Base-by-base conservation (phyloP, 805 yeast species). In the Priceomyces medius region DNA sequence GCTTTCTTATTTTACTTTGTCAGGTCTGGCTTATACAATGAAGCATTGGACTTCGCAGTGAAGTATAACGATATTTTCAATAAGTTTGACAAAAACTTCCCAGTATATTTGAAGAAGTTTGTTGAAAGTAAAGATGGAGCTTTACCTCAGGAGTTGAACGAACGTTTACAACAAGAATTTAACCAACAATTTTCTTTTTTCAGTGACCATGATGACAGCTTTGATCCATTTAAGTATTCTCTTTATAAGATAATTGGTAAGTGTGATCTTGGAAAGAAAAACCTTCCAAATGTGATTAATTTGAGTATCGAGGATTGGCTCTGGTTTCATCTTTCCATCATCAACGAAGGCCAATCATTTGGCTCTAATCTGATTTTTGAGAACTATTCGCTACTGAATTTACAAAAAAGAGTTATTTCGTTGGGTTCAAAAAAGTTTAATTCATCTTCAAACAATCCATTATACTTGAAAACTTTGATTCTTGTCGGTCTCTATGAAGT, bases 271-370 rank as follows among this genome's bases (percentile, higher is more conserved):
- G 70, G 85, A 36, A 73, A 82, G 61, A 80, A 81, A 61, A 68
- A 77, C 47, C 66, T 90, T 52, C 80, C 95, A 27, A 61, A 81
- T n/a, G 69, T 77, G 28, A 78, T 91, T 21, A 77, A 85, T 28
- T 64, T 81, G 27, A 86, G 95, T 44, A 79, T 90, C 36, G 98
- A 91, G 62, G 98, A 91, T 65, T 91, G 98, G 98, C 62, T 91
- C 37, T 91, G 99, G 99, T 79, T 86, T 58, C 97, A 93, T 63
- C 73, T 93, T 42, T 75, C 81, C 63, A 72, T 91, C 20, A 79
- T 86, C 12, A 78, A 81, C 42, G 91, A 87, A 53, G 77, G 80
- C 44, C 88, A 85, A 50, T 39, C 45, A 38, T 29, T 48, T 7
- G 72, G 63, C 13, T 72, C 68, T 20, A 78, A 72, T 37, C 77